Evolutionary conservation across 2,329 filamentous ascomycete species (phyloP).

Genomic region (Ustulina deusta): DNA sequence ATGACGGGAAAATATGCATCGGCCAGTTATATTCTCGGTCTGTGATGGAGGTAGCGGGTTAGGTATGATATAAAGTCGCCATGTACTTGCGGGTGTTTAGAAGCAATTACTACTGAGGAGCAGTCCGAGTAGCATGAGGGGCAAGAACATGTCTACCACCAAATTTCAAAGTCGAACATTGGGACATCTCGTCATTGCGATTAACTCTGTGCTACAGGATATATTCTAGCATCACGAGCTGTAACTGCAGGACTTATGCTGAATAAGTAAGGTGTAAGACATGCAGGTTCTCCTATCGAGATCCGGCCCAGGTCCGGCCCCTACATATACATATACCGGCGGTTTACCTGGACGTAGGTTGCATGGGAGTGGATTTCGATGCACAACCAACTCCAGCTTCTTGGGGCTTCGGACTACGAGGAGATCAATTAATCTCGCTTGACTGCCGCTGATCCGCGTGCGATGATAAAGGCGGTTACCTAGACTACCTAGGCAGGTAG

Average conservation of each 20-base stretch:
- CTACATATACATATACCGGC: slow-evolving; percentile 15
- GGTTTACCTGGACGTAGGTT: slow-evolving; percentile 2
- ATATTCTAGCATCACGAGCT: background rate
- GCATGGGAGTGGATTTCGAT: background rate
- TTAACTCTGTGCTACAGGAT: background rate
- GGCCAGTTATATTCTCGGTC: background rate
- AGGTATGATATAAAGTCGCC: background rate
- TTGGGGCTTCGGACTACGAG: background rate
- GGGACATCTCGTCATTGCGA: background rate
- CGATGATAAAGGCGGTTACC: background rate
- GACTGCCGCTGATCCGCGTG: background rate
- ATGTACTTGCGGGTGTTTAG: background rate
- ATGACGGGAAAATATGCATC: slow-evolving; percentile 13
- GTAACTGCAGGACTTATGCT: slow-evolving; percentile 5
- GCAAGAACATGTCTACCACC: background rate
- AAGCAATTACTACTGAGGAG: background rate
- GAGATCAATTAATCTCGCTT: slow-evolving; percentile 9
- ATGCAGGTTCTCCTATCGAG: slow-evolving; percentile 16
- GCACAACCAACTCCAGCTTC: slow-evolving; percentile 2
- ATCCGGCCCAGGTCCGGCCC: slow-evolving; percentile 6
- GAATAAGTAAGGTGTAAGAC: slow-evolving; percentile 20
- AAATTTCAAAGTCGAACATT: background rate
- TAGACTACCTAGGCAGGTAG: too few species aligned
- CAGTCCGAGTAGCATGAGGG: background rate
- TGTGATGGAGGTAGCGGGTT: background rate